Conservation (phyloP, 768 basidiomycete species). For the Pseudohyphozyma bogoriensis region DNA sequence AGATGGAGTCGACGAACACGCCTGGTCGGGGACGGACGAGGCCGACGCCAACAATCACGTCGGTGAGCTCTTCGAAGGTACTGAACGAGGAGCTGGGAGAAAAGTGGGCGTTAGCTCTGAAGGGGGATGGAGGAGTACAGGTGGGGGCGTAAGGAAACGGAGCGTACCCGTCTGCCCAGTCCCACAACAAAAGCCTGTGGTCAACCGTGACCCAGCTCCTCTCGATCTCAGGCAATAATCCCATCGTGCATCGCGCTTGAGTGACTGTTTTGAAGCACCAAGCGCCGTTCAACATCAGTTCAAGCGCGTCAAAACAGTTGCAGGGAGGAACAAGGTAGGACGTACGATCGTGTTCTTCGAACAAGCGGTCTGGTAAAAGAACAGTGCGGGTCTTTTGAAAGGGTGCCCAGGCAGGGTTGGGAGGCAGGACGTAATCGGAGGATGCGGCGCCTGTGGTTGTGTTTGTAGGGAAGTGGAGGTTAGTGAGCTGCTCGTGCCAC, state of each 20-base stretch:
- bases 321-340: no score
- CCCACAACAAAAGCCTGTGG: slow-evolving; percentile 90
- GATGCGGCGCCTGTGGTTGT: slow-evolving; percentile 26
- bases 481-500: no score
- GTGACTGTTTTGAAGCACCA: background rate
- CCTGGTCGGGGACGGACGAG: slow-evolving; percentile 70
- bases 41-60: slow-evolving; percentile 78
- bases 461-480: no score
- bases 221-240: slow-evolving; percentile 76
- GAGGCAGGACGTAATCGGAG: slow-evolving; percentile 28
- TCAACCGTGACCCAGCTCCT: slow-evolving; percentile 93
- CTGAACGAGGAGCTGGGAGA: slow-evolving; percentile 66
- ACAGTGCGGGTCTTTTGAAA: slow-evolving; percentile 30
- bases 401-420: slow-evolving; percentile 31
- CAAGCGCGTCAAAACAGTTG: no score
- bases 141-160: background rate
- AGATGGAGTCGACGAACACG: slow-evolving; percentile 88
- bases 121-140: background rate
- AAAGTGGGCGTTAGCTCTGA: background rate
- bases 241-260: slow-evolving; percentile 30
- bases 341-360: slow-evolving; percentile 31
- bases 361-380: slow-evolving; percentile 28
- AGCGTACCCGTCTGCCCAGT: slow-evolving; percentile 80
- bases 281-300: no score
- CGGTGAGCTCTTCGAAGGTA: slow-evolving; percentile 82